Base-by-base conservation (phyloP, 2,329 filamentous ascomycete genomes). In the Pestalotiopsis fici region DNA sequence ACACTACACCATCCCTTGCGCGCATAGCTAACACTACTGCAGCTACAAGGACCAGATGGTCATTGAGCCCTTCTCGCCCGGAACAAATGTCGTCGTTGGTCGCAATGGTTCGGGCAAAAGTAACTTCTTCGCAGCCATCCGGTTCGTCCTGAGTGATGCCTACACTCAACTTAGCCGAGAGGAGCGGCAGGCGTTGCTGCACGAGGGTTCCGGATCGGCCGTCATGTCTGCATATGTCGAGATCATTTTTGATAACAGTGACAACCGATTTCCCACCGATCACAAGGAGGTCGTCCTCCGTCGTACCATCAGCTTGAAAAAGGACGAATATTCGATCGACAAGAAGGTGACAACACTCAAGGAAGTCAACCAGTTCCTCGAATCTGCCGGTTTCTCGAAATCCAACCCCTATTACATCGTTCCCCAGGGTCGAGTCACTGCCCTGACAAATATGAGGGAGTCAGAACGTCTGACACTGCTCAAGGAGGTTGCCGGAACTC, bases 141-240 rank as follows among this genome's bases (percentile, higher is more conserved):
- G 96, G 67, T 99, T 99, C 82, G 97, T 98, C 59, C 91, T 99
- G 70, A 96, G 95, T 81, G 96, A 99, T 89, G 94, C 94, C 71
- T 99, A 99, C 82, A 97, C 93, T 57, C 93, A 97, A 79, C 93
- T 99, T 89, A 93, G 92, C 71, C 92, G 95, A 74, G 96, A 99
- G 79, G 95, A 99, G 85, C 93, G 96, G 69, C 94, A 97, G 81
- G 94, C 93, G 35, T 88, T 99, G 43, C 88, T 99, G n/a, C 96
- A 99, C 79, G 97, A 99, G 85, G 97, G 97, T 54, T 97, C 96
- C 3, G 97, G 96, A 43, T 97, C 95, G 3, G 96, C 96, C 18
- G 95, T 99, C 75, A 97, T 98, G 93, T 97, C 95, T 60, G 97
- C 96, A n/a, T 99, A 98, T 75, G 97, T 99, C 68, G 96, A 99